These are phyloP conservation scores for Albifimbria verrucaria DNA, from an alignment of 2,329 filamentous ascomycete species.

Conservation along the genomic window DNA sequence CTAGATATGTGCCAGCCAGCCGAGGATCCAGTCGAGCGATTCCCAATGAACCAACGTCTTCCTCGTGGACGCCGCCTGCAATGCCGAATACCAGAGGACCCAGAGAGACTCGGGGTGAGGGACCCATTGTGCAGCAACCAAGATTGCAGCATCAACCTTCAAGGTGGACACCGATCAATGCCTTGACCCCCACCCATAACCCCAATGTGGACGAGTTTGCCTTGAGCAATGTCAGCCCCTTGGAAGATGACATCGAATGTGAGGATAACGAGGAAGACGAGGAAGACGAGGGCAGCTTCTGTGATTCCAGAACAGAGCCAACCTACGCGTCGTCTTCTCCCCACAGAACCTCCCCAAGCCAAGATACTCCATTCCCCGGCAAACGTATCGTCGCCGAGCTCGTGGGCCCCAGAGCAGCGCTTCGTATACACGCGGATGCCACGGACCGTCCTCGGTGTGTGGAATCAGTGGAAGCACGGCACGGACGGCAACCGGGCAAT, in stretches of 20 bases:
- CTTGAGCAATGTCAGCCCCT: neutral
- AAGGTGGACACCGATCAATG: neutral
- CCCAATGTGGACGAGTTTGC: neutral
- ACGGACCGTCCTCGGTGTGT: constrained; percentile 17
- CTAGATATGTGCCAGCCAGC: no score
- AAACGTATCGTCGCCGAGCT: constrained; percentile 12
- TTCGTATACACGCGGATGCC: constrained; percentile 20
- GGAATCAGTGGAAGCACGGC: constrained; percentile 20
- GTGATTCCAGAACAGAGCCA: constrained; percentile 8
- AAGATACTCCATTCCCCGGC: constrained; percentile 16
- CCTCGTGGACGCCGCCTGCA: no score
- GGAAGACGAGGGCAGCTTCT: constrained; percentile 11
- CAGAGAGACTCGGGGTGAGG: no score
- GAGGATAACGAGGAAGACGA: neutral
- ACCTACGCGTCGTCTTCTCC: neutral
- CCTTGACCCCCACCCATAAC: neutral
- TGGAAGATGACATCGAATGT: neutral
- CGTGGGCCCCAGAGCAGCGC: constrained; percentile 11
- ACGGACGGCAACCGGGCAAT: constrained; percentile 16
- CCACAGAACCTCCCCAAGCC: constrained; percentile 4
- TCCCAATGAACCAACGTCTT: no score
- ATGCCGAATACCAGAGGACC: no score
- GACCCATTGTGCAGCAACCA: no score
- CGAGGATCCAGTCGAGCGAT: no score
- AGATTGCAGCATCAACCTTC: no score